A percentile compares a stretch with the other conserved stretches of the same genome.
These are phyloP conservation scores for Starmerella geochares DNA, from an alignment of 805 yeast species.

Conservation along the genomic window DNA sequence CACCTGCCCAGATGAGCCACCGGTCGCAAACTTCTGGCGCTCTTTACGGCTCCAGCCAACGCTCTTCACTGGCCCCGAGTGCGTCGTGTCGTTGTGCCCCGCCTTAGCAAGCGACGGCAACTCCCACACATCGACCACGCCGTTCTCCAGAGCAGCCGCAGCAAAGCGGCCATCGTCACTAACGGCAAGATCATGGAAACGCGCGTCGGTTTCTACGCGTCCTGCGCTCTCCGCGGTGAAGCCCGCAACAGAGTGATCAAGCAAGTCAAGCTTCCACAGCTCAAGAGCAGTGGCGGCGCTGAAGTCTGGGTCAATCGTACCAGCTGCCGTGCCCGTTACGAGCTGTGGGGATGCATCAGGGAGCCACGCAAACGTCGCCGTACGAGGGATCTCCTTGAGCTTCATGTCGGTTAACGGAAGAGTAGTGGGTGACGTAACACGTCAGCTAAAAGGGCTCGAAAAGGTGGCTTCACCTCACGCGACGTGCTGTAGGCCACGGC, in stretches of 20 bases:
- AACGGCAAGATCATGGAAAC: constrained; percentile 44
- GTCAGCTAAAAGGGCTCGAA: constrained; percentile 4
- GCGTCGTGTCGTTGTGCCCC: constrained; percentile 34
- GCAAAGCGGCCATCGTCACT: constrained; percentile 30
- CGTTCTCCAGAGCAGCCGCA: constrained; percentile 86
- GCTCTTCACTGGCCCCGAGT: constrained; percentile 52
- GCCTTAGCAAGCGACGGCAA: constrained; percentile 28
- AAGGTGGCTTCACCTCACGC: neutral
- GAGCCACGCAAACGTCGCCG: constrained; percentile 97
- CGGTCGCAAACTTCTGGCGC: constrained; percentile 64
- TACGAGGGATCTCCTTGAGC: constrained; percentile 68
- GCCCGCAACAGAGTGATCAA: constrained; percentile 30
- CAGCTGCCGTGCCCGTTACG: constrained; percentile 92
- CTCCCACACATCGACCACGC: constrained; percentile 70
- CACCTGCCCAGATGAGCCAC: constrained; percentile 82
- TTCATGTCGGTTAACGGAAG: constrained; percentile 39
- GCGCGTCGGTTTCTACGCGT: constrained; percentile 25
- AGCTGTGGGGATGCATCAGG: constrained; percentile 57
- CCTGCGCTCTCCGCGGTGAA: constrained; percentile 23
- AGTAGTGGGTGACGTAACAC: constrained; percentile 8
- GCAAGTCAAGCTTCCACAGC: constrained; percentile 53
- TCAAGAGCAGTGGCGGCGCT: constrained; percentile 69
- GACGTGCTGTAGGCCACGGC: no score
- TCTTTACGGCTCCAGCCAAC: constrained; percentile 71
- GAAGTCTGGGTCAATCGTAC: constrained; percentile 84